These are phyloP conservation scores for Russula dissimulans DNA, from an alignment of 768 basidiomycete genomes.

Conservation along the genomic window DNA sequence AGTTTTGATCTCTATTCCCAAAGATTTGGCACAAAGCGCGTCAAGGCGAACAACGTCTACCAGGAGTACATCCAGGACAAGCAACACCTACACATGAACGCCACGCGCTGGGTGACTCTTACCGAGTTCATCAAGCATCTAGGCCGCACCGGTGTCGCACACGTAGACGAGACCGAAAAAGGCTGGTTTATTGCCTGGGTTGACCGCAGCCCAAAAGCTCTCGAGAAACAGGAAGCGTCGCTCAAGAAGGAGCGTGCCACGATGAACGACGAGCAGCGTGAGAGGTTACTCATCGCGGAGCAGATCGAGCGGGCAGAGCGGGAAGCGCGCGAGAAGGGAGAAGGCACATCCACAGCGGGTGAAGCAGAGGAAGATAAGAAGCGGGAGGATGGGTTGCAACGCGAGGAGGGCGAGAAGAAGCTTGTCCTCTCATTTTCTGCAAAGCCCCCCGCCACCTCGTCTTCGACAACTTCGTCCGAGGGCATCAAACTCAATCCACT, in stretches of 20 bases:
- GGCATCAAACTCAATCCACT: constrained; percentile 57
- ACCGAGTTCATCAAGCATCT: constrained; percentile 93
- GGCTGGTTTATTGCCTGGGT: constrained; percentile 98
- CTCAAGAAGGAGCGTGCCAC: constrained; percentile 88
- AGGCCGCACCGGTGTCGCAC: constrained; percentile 52
- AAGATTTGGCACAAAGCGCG: constrained; percentile 90
- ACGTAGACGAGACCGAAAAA: constrained; percentile 98
- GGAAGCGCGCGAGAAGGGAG: constrained; percentile 33
- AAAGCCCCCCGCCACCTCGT: constrained; percentile 34
- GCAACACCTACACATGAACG: constrained; percentile 93
- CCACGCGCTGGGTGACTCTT: constrained; percentile 95
- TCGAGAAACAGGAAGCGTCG: constrained; percentile 84
- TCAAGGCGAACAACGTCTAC: constrained; percentile 90
- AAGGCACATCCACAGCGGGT: constrained; percentile 24
- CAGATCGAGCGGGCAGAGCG: constrained; percentile 84
- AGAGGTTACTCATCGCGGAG: constrained; percentile 79
- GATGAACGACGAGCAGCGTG: constrained; percentile 90
- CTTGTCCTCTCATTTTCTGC: constrained; percentile 64
- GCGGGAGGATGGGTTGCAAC: constrained; percentile 54
- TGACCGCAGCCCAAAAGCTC: constrained; percentile 88
- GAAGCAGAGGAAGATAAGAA: constrained; percentile 29
- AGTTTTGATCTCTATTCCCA: not conserved
- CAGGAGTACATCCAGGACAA: constrained; percentile 97
- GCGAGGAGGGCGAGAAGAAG: constrained; percentile 61
- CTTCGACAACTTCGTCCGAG: constrained; percentile 28